A percentile compares a stretch with the other conserved stretches of the same genome.
phyloP scores from a whole-genome alignment of 106 monocot genomes.

The Posidonia australis region DNA sequence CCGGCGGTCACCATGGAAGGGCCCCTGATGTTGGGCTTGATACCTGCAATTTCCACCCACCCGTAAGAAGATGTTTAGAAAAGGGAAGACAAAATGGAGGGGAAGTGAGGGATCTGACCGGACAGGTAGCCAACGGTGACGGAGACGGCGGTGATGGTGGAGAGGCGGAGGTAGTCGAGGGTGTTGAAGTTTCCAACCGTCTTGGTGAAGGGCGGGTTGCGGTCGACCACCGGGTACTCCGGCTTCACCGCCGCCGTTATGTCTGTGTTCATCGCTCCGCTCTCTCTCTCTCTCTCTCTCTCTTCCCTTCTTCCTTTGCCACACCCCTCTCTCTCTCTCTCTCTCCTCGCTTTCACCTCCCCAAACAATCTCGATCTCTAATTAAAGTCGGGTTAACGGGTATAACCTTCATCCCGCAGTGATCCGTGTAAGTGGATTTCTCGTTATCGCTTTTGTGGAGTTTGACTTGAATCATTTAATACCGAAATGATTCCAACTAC shows the following conservation, averaged over 20 bases:
- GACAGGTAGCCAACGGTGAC: slow-evolving; percentile 99
- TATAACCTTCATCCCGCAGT: too few species aligned
- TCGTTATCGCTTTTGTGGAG: too few species aligned
- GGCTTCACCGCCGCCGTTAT: slow-evolving; percentile 89
- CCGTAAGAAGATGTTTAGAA: slow-evolving; percentile 8
- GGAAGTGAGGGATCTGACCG: slow-evolving; percentile 24
- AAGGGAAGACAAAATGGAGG: too few species aligned
- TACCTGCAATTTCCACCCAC: slow-evolving; percentile 28
- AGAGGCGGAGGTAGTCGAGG: slow-evolving; percentile 93
- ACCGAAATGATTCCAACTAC: too few species aligned
- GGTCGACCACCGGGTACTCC: slow-evolving; percentile 94
- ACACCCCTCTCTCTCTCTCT: too few species aligned
- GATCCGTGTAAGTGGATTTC: too few species aligned
- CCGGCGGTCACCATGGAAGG: slow-evolving; percentile 98
- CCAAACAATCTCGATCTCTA: too few species aligned
- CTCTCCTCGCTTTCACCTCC: too few species aligned
- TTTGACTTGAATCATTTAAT: too few species aligned
- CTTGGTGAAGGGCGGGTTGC: slow-evolving; percentile 92
- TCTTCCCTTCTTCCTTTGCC: too few species aligned
- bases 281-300: background rate
- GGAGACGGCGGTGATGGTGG: slow-evolving; percentile 89
- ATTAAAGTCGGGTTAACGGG: too few species aligned
- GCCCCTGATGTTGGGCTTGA: slow-evolving; percentile 87
- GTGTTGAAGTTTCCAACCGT: slow-evolving; percentile 81
- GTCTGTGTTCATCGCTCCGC: slow-evolving; percentile 71